These are phyloP conservation scores for Delitschia confertaspora DNA, from an alignment of 495 filamentous ascomycete species.

Conservation along the genomic window DNA sequence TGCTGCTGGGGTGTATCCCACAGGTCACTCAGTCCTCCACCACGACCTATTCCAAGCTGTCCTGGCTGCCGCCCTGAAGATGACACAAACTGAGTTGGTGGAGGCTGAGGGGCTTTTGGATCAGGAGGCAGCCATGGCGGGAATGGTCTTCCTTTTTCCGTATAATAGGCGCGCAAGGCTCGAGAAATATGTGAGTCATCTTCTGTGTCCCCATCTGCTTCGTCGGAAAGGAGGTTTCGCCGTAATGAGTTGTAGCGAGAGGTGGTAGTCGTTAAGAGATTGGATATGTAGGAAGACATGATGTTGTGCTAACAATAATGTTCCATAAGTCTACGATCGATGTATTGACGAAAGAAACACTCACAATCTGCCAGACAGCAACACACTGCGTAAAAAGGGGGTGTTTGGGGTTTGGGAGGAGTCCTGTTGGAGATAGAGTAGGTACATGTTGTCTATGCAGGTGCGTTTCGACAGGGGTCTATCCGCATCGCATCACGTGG, in stretches of 20 bases:
- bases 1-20: constrained; percentile 59
- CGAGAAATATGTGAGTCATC: constrained; percentile 92
- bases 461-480: no score
- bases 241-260: constrained; percentile 73
- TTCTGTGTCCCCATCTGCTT: constrained; percentile 84
- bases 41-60: constrained; percentile 31
- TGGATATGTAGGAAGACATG: constrained; percentile 74
- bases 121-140: constrained; percentile 85
- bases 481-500: no score
- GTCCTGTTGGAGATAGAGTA: no score
- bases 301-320: no score
- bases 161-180: constrained; percentile 91
- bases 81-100: constrained; percentile 38
- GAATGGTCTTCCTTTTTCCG: constrained; percentile 72
- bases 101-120: constrained; percentile 58
- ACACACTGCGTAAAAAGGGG: no score
- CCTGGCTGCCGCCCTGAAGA: constrained; percentile 36
- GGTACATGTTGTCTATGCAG: no score
- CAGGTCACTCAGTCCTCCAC: constrained; percentile 59
- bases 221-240: constrained; percentile 63
- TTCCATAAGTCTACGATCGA: no score
- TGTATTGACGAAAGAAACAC: no score
- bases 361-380: no score
- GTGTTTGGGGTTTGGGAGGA: no score
- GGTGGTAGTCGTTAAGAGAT: constrained; percentile 68